These are phyloP conservation scores for Aspergillus panamensis DNA, from an alignment of 495 filamentous ascomycete species.

Conservation along the genomic window DNA sequence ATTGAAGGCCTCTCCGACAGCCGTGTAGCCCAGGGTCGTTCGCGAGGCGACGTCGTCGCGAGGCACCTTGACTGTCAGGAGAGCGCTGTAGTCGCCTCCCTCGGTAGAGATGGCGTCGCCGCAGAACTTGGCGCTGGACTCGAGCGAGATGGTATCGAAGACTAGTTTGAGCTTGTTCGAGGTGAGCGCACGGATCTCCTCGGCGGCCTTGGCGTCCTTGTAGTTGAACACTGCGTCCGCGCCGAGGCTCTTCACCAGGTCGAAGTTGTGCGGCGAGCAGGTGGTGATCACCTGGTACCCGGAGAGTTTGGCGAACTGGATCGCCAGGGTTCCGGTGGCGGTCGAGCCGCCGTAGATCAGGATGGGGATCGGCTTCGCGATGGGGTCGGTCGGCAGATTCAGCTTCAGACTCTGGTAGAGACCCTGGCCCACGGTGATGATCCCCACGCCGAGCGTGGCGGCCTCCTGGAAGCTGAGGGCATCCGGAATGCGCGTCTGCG, in stretches of 20 bases:
- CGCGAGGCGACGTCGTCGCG: neutral
- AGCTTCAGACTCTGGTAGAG: slow-evolving; percentile 9
- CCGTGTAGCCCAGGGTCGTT: neutral
- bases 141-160: neutral
- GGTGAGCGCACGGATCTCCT: neutral
- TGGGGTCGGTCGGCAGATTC: neutral
- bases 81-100: neutral
- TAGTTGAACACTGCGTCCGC: slow-evolving; percentile 1
- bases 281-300: neutral
- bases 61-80: neutral
- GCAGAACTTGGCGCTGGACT: neutral
- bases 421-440: neutral
- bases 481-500: slow-evolving; percentile 6
- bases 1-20: neutral
- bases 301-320: slow-evolving; percentile 1
- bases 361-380: neutral
- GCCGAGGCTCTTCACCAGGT: neutral
- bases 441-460: slow-evolving; percentile 2
- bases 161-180: neutral
- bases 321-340: neutral
- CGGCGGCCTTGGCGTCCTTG: neutral
- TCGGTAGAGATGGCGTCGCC: neutral
- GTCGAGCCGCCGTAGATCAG: slow-evolving; percentile 2
- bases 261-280: slow-evolving; percentile 1
- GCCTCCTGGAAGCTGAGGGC: slow-evolving; percentile 6